Base-by-base conservation (phyloP, 2,329 filamentous ascomycete species). In the Phaeosphaeriaceae sp. region DNA sequence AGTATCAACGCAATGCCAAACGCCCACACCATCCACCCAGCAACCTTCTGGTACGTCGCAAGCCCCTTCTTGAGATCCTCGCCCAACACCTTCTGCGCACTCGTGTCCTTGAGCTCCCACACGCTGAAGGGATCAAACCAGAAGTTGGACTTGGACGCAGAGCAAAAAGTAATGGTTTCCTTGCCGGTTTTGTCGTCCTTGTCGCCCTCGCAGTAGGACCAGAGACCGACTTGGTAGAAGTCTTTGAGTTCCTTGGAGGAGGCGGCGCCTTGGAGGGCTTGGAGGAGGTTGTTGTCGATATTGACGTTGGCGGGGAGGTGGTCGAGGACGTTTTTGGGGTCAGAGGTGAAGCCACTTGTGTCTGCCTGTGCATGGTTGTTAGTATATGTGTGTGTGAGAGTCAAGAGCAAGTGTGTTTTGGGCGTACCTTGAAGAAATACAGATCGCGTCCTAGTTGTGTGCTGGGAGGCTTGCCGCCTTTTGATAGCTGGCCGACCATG, bases 21-120 rank as follows among this genome's bases (percentile, higher is more conserved):
- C 56, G 87, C 86, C 52, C 93, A 81, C 74, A 92, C 86, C 73
- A 93, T 92, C 88, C 89, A 96, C 68, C 87, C 88, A 49, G 85
- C 83, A 28, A 92, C 85, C 43, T 81, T 84, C 68, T 83, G 81
- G 78, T 96, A 97, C 15, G 84, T 80, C 37, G 87, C 83, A 61
- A 97, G 76, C 13, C 87, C 85, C 41, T 83, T 79, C 44, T 82
- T 79, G 46, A 96, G 77, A 47, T 85, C 81, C 21, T 83, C 76
- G 37, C 91, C 90, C 28, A 96, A 80, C 30, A 76, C 46, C 35
- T 75, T 77, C 48, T 74, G 73, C 8, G 77, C 74, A 50, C 74
- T 76, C 18, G 87, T 76, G 53, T 75, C 67, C 57, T 87, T 79
- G 55, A 94, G 70, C 4, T 78, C 77, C 75, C 85, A 88, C 35